phyloP scores from a whole-genome alignment of 345 rosid genomes.

The Garcia nutans region DNA sequence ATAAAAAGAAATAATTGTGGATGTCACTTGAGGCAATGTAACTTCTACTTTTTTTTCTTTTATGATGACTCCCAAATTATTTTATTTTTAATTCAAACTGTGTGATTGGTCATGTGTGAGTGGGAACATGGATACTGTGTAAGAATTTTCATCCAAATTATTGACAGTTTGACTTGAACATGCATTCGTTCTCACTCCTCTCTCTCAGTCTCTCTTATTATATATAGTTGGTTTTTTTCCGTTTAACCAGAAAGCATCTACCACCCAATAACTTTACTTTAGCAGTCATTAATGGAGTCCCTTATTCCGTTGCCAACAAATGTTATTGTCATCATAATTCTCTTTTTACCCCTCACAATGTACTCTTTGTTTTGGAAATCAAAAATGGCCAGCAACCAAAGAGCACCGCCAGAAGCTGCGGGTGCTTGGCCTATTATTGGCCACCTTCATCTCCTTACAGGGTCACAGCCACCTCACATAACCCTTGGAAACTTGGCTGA shows the following conservation, averaged over 20 bases:
- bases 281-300: background rate
- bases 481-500: slow-evolving; percentile 13
- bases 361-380: background rate
- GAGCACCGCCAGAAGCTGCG: background rate
- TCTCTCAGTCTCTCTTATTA: slow-evolving; percentile 25
- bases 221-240: too few species aligned
- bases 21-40: too few species aligned
- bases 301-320: background rate
- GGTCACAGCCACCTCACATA: slow-evolving; percentile 6
- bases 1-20: too few species aligned
- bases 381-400: background rate
- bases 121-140: too few species aligned
- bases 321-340: background rate
- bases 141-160: too few species aligned
- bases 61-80: too few species aligned
- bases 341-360: background rate
- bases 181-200: slow-evolving; percentile 18
- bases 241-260: too few species aligned
- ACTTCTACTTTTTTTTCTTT: too few species aligned
- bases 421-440: slow-evolving; percentile 22
- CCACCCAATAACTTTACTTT: too few species aligned
- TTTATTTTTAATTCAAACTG: too few species aligned
- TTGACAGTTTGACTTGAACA: too few species aligned
- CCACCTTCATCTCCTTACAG: slow-evolving; percentile 15
- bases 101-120: too few species aligned